These are phyloP conservation scores for Medicago ruthenica DNA, from an alignment of 306 rosid species.

Conservation along the genomic window DNA sequence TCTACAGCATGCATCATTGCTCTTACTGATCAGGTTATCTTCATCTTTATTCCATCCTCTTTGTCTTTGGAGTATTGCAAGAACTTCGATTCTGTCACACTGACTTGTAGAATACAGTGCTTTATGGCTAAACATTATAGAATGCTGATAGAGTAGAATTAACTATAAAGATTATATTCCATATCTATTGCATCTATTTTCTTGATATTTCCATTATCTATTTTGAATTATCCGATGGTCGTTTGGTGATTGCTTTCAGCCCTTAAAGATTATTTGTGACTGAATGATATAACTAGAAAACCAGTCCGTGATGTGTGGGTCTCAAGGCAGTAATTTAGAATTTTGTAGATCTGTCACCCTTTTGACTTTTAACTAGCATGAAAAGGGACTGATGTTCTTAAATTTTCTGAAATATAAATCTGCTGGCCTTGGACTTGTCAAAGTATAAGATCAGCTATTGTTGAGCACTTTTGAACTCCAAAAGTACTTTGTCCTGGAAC, in stretches of 20 bases:
- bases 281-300: conserved; percentile 13
- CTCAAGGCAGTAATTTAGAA: conserved; percentile 11
- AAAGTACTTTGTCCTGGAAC: conserved; percentile 12
- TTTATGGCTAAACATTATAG: conserved; percentile 12
- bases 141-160: conserved; percentile 14
- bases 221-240: conserved; percentile 8
- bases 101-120: conserved; percentile 20
- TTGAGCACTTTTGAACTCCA: conserved; percentile 26
- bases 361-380: neutral
- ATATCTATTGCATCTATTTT: conserved; percentile 14
- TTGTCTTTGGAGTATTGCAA: conserved; percentile 24
- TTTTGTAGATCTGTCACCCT: conserved; percentile 6
- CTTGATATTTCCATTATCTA: conserved; percentile 2
- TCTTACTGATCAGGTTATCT: conserved; percentile 81
- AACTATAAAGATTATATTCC: conserved; percentile 5
- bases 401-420: conserved; percentile 6
- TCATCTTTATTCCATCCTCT: conserved; percentile 28
- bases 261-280: conserved; percentile 14
- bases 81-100: conserved; percentile 24
- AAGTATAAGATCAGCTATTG: conserved; percentile 2
- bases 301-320: neutral
- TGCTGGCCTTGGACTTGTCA: conserved; percentile 12
- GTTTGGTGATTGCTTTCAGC: conserved; percentile 23
- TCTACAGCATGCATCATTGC: conserved; percentile 98
- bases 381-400: neutral